Evolutionary conservation across 306 rosid genomes (phyloP).

Genomic region (Clitoria ternatea): DNA sequence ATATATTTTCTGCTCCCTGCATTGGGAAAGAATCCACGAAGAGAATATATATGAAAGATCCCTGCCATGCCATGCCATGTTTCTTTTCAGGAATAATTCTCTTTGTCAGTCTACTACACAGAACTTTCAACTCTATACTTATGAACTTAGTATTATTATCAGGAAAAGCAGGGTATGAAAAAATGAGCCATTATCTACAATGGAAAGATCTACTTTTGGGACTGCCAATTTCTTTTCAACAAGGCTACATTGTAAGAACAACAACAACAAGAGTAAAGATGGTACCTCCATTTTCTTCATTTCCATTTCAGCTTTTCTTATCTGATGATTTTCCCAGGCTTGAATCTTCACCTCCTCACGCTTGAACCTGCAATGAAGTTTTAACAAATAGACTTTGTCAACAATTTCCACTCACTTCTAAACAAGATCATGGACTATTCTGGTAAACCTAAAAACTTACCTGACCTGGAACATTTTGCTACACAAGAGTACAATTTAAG

Average conservation of each 20-base stretch:
- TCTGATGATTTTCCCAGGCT: conserved; percentile 94
- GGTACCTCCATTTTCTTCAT: conserved; percentile 95
- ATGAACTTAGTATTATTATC: not conserved
- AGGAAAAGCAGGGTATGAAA: conserved; percentile 21
- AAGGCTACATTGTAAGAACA: not conserved
- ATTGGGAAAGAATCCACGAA: conserved; percentile 7
- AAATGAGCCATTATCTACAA: conserved; percentile 28
- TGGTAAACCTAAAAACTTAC: not conserved
- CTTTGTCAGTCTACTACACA: conserved; percentile 28
- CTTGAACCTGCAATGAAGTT: conserved; percentile 59
- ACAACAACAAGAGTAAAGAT: not conserved
- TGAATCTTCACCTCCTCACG: conserved; percentile 95
- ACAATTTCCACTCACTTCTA: not conserved
- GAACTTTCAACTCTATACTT: conserved; percentile 24
- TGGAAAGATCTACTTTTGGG: not conserved
- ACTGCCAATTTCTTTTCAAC: conserved; percentile 2
- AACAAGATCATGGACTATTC: not conserved
- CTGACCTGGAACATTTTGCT: not conserved
- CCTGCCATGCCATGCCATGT: conserved; percentile 23
- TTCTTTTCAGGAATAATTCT: conserved; percentile 31
- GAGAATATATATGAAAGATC: not conserved
- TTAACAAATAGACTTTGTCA: not conserved
- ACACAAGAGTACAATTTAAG: conserved; percentile 8
- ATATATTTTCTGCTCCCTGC: conserved; percentile 3
- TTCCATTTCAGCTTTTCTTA: conserved; percentile 93